Evolutionary conservation across 306 rosid genomes (phyloP).

Genomic region (Prunus salicina): DNA sequence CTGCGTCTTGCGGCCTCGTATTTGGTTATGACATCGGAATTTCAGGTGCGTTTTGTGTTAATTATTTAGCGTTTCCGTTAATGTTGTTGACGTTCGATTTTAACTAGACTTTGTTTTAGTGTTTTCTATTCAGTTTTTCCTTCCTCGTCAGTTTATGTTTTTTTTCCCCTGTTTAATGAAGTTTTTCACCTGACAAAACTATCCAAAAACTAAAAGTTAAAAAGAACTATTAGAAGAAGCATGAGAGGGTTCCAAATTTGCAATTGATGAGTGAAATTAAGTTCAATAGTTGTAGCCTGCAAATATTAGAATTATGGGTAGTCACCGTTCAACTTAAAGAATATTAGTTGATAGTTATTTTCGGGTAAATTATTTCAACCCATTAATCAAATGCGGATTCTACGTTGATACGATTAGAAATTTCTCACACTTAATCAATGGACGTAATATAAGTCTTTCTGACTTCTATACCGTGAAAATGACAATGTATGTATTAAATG

Average conservation of each 20-base stretch:
- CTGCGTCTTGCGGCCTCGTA: slow-evolving; percentile 67
- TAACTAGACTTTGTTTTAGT: not conserved
- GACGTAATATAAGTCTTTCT: no score
- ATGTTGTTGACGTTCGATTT: not conserved
- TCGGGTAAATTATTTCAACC: no score
- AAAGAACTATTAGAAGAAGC: not conserved
- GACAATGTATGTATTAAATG: not conserved
- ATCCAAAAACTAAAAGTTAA: not conserved
- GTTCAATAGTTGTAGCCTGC: not conserved
- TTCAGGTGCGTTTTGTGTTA: slow-evolving; percentile 40
- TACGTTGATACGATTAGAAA: no score
- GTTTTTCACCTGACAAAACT: not conserved
- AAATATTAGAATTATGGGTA: not conserved
- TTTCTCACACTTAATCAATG: no score
- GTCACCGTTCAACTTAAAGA: no score
- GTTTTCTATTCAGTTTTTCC: not conserved
- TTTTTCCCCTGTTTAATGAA: no score
- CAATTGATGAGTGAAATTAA: not conserved
- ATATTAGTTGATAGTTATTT: no score
- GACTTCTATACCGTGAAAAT: no score
- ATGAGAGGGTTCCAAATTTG: no score
- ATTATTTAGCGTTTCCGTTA: not conserved
- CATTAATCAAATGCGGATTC: no score
- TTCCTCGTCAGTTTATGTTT: not conserved
- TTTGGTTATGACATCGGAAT: slow-evolving; percentile 70